A percentile compares a stretch with the other conserved stretches of the same genome.
Conservation (phyloP, 768 basidiomycete genomes). For the Xerocomellus chrysenteron region DNA sequence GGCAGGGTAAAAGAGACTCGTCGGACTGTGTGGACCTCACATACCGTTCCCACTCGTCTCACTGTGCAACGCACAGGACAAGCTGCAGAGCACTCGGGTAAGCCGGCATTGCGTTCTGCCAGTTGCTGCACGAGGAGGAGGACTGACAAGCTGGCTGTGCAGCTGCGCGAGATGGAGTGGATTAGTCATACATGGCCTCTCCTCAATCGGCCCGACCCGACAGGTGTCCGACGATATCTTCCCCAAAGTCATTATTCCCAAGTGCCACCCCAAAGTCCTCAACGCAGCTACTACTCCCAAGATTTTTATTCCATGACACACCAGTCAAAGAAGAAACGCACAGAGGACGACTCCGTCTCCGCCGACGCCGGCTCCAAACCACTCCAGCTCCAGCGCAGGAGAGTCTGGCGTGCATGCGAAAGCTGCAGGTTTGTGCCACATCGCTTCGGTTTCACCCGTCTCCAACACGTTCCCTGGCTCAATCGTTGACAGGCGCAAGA, state of each 20-base stretch:
- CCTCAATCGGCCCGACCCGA: constrained; percentile 37
- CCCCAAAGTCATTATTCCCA: constrained; percentile 24
- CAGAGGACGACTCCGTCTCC: constrained; percentile 52
- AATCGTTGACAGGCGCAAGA: constrained; percentile 64
- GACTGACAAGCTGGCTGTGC: constrained; percentile 28
- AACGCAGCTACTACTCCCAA: constrained; percentile 38
- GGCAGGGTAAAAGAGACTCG: constrained; percentile 11
- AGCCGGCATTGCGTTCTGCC: constrained; percentile 14
- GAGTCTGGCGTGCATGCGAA: constrained; percentile 91
- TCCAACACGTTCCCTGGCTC: constrained; percentile 17
- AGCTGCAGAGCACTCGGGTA: constrained; percentile 12
- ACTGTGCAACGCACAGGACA: constrained; percentile 5
- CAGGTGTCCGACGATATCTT: constrained; percentile 35
- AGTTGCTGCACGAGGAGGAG: constrained; percentile 18
- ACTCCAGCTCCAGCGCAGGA: constrained; percentile 69
- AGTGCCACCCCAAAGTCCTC: constrained; percentile 16
- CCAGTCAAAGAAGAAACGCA: constrained; percentile 76
- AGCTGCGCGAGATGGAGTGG: constrained; percentile 26
- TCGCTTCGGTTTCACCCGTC: constrained; percentile 8
- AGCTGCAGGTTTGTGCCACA: constrained; percentile 67
- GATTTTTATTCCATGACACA: constrained; percentile 48
- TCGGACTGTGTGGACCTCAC: constrained; percentile 18
- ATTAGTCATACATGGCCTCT: constrained; percentile 33
- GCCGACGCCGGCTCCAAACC: constrained; percentile 65
- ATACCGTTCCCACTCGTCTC: constrained; percentile 19